Evolutionary conservation across 345 rosid genomes (phyloP).

Genomic region (Salix brachista): DNA sequence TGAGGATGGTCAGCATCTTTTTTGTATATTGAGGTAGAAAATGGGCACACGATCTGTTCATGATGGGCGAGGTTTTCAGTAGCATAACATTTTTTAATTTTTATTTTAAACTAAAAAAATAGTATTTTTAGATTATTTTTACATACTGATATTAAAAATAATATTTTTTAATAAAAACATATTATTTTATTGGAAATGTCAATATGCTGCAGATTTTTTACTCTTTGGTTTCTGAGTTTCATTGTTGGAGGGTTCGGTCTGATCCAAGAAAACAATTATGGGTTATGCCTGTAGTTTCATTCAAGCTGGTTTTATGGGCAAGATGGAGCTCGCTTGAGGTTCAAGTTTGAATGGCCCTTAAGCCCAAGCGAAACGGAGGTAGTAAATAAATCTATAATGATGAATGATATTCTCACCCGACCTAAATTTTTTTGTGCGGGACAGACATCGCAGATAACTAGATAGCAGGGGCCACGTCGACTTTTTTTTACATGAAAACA

Average conservation of each 20-base stretch:
- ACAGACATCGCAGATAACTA: too few relatives aligned
- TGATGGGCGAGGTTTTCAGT: constrained; percentile 39
- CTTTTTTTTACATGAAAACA: too few relatives aligned
- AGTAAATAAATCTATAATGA: too few relatives aligned
- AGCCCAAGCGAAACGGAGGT: neutral
- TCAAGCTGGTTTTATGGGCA: neutral
- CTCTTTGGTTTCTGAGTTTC: neutral
- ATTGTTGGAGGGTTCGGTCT: neutral
- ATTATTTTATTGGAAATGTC: too few relatives aligned
- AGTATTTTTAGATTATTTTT: too few relatives aligned
- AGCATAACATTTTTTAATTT: neutral
- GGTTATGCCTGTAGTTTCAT: neutral
- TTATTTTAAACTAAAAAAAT: too few relatives aligned
- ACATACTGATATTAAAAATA: too few relatives aligned
- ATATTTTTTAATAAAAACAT: too few relatives aligned
- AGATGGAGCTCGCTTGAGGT: neutral
- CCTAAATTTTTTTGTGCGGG: too few relatives aligned
- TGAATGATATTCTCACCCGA: too few relatives aligned
- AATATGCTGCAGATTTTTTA: neutral
- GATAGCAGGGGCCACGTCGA: too few relatives aligned
- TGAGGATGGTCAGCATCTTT: constrained; percentile 3
- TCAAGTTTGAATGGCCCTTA: neutral
- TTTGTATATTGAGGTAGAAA: constrained; percentile 18
- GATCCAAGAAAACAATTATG: neutral
- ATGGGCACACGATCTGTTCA: constrained; percentile 38